Percentiles rank a stretch among this genome's conserved stretches.
These are phyloP conservation scores for Isoetes taiwanensis DNA, from an alignment of 75 land plant genomes.

Conservation along the genomic window DNA sequence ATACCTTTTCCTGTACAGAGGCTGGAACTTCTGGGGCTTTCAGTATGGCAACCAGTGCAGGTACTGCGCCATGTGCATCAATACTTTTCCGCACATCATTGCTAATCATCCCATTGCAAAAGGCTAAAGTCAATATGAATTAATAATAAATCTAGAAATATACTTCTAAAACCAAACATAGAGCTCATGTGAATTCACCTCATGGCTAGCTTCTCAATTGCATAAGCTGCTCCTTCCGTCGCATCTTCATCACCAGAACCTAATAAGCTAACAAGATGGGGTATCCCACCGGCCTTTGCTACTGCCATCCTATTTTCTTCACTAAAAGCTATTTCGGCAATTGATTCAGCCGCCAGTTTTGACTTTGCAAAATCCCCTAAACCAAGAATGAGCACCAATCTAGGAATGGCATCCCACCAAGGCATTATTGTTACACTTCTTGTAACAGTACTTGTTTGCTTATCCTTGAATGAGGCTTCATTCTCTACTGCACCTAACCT, in stretches of 20 bases:
- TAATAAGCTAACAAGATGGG: constrained; percentile 41
- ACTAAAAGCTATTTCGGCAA: constrained; percentile 58
- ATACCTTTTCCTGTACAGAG: constrained; percentile 45
- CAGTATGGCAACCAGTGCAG: constrained; percentile 36
- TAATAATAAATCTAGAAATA: not conserved
- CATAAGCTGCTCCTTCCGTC: constrained; percentile 36
- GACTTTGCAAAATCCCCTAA: constrained; percentile 53
- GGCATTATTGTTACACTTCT: constrained; percentile 42
- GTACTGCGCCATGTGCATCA: constrained; percentile 45
- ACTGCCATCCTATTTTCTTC: constrained; percentile 61
- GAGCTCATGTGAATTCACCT: constrained; percentile 28
- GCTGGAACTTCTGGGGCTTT: constrained; percentile 25
- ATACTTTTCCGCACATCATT: constrained; percentile 36
- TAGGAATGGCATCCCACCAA: constrained; percentile 76
- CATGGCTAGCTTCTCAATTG: constrained; percentile 56
- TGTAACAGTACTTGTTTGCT: not conserved
- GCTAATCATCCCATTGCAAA: constrained; percentile 15
- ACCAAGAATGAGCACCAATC: constrained; percentile 69
- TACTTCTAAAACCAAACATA: not conserved
- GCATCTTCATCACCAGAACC: constrained; percentile 35
- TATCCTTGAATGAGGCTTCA: constrained; percentile 19
- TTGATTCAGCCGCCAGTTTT: constrained; percentile 42
- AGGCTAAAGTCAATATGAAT: not conserved
- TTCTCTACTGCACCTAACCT: constrained; percentile 59
- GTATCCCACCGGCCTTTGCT: constrained; percentile 70